Evolutionary conservation across 257 asterid genomes (phyloP), one percentile per base, ranked within the genome.

Genomic region (Henckelia pumila): DNA sequence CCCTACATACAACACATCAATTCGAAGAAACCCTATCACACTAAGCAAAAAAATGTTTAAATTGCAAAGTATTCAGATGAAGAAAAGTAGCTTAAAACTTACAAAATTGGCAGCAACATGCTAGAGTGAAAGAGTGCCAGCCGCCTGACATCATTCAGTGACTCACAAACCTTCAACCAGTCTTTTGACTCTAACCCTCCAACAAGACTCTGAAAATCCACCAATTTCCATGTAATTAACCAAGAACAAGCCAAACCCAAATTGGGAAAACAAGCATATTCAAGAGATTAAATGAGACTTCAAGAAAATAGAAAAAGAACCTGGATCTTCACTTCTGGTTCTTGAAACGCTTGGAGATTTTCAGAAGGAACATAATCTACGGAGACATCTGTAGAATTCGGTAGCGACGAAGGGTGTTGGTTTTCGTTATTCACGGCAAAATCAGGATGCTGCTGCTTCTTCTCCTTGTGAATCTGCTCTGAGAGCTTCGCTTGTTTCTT

Each of bases 141-240:
- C 5, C 92, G 86, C 82, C 99, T 84, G 16, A 76, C 78, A 35
- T 94, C 95, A 11, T 91, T 94, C 11, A 94, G 70, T 8, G 97
- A 94, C 73, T 84, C 97, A 55, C 99, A 94, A 14, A 90, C 86
- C 79, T 86, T 85, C 81, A 91, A 57, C 99, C 99, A 94, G 79
- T 91, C 97, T 75, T 87, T 91, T 0, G 99, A 94, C 78, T 94
- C 99, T 22, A 94, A 59, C 44, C 95, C 96, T 70, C 84, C 96
- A 78, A 79, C 79, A 60, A 94, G 87, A 67, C 81, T 91, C 99
- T 91, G 75, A 53, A 68, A 79, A 40, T 25, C n/a, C 50, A 40
- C 17, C 7, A 10, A 22, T n/a, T 20, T 4, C 21, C 47, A 49
- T 17, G 17, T 25, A 47, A 60, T 64, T 29, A 20, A 10, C 7